These are phyloP conservation scores for Wickerhamomyces subpelliculosus DNA, from an alignment of 805 yeast genomes.

Conservation along the genomic window DNA sequence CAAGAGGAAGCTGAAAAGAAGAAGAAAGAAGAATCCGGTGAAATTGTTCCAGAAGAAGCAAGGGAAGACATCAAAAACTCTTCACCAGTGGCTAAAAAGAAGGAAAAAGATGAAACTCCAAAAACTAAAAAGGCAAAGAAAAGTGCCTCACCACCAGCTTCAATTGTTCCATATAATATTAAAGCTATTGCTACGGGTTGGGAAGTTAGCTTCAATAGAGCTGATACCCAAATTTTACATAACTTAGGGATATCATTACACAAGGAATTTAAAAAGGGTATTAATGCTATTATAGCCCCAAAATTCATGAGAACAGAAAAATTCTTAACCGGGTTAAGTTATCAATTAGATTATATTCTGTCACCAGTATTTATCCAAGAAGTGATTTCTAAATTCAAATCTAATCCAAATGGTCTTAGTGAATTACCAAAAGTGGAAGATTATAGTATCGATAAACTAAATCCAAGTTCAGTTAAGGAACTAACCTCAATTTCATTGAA, in stretches of 20 bases:
- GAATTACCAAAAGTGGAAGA: slow-evolving; percentile 18
- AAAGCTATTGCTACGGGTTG: slow-evolving; percentile 61
- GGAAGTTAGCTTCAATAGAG: slow-evolving; percentile 37
- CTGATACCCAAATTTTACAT: slow-evolving; percentile 36
- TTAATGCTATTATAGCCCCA: slow-evolving; percentile 66
- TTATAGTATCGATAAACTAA: slow-evolving; percentile 28
- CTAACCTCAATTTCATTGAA: slow-evolving; percentile 20
- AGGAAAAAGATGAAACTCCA: slow-evolving; percentile 6
- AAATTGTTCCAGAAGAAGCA: background rate
- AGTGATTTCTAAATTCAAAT: slow-evolving; percentile 28
- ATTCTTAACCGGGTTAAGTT: slow-evolving; percentile 64
- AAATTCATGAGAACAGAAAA: slow-evolving; percentile 81
- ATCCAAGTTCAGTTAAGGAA: slow-evolving; percentile 26
- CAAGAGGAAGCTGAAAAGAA: slow-evolving; percentile 12
- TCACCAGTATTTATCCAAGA: slow-evolving; percentile 49
- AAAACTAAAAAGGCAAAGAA: slow-evolving; percentile 10
- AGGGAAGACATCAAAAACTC: slow-evolving; percentile 8
- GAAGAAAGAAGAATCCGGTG: background rate
- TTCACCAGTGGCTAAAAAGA: too few species aligned
- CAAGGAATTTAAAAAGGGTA: slow-evolving; percentile 22
- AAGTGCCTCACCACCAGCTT: slow-evolving; percentile 10
- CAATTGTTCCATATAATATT: slow-evolving; percentile 34
- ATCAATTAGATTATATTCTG: slow-evolving; percentile 40
- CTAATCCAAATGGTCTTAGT: slow-evolving; percentile 10
- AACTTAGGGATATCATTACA: slow-evolving; percentile 52